Evolutionary conservation across 2,329 filamentous ascomycete genomes (phyloP).

Genomic region (Exserohilum rostratum): DNA sequence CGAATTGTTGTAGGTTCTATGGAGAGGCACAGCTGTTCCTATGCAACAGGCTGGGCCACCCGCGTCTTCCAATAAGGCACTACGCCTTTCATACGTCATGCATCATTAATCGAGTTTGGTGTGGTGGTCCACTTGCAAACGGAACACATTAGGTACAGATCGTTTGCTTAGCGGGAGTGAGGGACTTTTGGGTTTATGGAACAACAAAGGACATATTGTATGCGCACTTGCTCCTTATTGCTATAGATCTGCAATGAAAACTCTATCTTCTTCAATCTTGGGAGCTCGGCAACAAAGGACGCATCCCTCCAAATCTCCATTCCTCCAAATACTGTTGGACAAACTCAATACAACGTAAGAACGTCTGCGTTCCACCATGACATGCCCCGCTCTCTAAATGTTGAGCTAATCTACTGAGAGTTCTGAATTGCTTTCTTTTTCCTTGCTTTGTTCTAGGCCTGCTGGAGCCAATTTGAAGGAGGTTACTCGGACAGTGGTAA

Average conservation of each 20-base stretch:
- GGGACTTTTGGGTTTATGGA: neutral
- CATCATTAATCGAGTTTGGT: neutral
- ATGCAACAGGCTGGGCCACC: neutral
- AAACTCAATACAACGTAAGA: slow-evolving; percentile 9
- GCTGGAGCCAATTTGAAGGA: neutral
- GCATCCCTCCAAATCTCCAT: slow-evolving; percentile 12
- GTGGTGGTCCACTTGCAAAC: neutral
- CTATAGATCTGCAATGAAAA: too few species aligned
- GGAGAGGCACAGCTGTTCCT: neutral
- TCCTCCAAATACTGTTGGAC: slow-evolving; percentile 9
- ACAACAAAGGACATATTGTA: neutral
- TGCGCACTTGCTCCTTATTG: too few species aligned
- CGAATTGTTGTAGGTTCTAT: neutral
- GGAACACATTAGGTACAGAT: neutral
- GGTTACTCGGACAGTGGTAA: neutral
- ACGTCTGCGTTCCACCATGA: slow-evolving; percentile 1
- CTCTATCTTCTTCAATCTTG: neutral
- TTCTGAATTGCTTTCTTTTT: slow-evolving; percentile 14
- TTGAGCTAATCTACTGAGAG: slow-evolving; percentile 13
- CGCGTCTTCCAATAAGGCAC: neutral
- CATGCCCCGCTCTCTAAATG: slow-evolving; percentile 14
- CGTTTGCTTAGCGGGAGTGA: neutral
- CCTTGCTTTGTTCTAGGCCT: neutral
- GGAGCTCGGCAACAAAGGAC: slow-evolving; percentile 6
- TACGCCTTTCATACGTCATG: neutral